These are phyloP conservation scores for Emydomyces testavorans DNA, from an alignment of 2,329 filamentous ascomycete species.

Conservation along the genomic window DNA sequence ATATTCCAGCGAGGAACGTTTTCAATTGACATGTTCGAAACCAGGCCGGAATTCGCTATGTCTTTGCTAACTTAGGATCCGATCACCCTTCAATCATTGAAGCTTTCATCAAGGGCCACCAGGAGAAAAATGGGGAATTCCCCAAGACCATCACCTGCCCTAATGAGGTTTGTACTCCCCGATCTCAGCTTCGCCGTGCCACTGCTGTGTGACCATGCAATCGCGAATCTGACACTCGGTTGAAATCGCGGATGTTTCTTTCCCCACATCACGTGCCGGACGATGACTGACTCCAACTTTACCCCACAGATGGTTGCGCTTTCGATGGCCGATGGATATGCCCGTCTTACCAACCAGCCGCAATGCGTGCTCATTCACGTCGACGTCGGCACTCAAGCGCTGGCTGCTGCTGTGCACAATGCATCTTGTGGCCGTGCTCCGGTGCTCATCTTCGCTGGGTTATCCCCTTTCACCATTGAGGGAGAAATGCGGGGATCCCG, in stretches of 20 bases:
- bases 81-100: constrained; percentile 65
- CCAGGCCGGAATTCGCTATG: constrained; percentile 40
- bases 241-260: not conserved
- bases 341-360: constrained; percentile 57
- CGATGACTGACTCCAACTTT: constrained; percentile 14
- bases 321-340: constrained; percentile 74
- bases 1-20: not conserved
- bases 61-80: constrained; percentile 45
- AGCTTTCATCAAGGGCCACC: constrained; percentile 65
- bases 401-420: constrained; percentile 69
- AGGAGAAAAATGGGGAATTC: constrained; percentile 53
- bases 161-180: constrained; percentile 49
- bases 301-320: constrained; percentile 61
- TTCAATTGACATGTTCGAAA: not conserved
- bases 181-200: not conserved
- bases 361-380: constrained; percentile 72
- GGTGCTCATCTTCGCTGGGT: constrained; percentile 64
- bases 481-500: constrained; percentile 66
- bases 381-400: constrained; percentile 68
- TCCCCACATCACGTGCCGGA: constrained; percentile 6
- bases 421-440: constrained; percentile 63
- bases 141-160: constrained; percentile 68
- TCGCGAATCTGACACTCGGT: not conserved
- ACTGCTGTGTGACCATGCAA: not conserved
- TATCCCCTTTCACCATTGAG: constrained; percentile 65